Conservation (phyloP, 257 asterid species). For the Solanum neorickii region DNA sequence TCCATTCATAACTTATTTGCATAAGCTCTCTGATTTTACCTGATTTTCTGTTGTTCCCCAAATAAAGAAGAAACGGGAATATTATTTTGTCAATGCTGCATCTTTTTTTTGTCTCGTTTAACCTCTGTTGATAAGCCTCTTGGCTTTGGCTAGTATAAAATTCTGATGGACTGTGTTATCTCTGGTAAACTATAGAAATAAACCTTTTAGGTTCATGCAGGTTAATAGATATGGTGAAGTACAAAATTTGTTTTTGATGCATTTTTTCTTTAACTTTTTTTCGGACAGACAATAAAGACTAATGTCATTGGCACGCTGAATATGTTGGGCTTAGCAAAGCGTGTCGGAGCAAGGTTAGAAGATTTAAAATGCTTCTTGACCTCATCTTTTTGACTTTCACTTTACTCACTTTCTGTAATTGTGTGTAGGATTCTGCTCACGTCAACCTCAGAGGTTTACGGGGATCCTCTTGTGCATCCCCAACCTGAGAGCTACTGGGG, state of each 20-base stretch:
- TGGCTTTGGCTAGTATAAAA: no score
- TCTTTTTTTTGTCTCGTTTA: no score
- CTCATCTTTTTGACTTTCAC: neutral
- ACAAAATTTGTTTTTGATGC: neutral
- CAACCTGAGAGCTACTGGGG: slow-evolving; percentile 94
- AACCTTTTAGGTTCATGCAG: no score
- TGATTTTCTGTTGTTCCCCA: neutral
- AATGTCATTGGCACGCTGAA: slow-evolving; percentile 90
- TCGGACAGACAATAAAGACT: slow-evolving; percentile 78
- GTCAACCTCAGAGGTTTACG: slow-evolving; percentile 92
- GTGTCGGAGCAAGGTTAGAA: slow-evolving; percentile 85
- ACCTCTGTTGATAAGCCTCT: no score
- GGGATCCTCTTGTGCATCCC: slow-evolving; percentile 94
- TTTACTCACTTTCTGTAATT: neutral
- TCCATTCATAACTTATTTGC: neutral
- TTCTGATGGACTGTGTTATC: no score
- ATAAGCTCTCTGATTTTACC: neutral
- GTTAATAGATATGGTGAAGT: no score
- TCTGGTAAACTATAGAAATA: no score
- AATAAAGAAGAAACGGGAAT: no score
- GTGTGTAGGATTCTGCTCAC: slow-evolving; percentile 66
- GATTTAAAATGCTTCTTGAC: neutral
- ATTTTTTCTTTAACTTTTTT: neutral
- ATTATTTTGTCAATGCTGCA: no score
- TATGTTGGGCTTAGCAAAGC: slow-evolving; percentile 95